A percentile compares a stretch with the other conserved stretches of the same genome.
These are phyloP conservation scores for Emmonsia crescens DNA, from an alignment of 2,329 filamentous ascomycete genomes.

Conservation along the genomic window DNA sequence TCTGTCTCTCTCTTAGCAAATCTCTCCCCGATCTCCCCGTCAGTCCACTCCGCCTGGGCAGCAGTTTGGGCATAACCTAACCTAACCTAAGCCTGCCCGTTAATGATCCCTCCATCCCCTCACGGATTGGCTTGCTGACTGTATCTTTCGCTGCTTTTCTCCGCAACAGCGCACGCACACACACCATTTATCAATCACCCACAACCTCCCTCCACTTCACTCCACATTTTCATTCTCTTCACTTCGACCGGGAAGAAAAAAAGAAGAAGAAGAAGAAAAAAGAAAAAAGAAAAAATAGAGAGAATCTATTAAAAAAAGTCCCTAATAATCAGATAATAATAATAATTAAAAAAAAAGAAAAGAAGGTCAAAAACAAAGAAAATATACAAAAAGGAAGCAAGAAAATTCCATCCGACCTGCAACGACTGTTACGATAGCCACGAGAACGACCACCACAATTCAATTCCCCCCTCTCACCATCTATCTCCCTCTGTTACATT, in stretches of 20 bases:
- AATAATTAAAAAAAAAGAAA: neutral
- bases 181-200: neutral
- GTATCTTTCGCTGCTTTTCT: slow-evolving; percentile 3
- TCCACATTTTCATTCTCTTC: neutral
- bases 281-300: slow-evolving; percentile 1
- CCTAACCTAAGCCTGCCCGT: no score
- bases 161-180: neutral
- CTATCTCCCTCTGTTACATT: slow-evolving; percentile 12
- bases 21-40: neutral
- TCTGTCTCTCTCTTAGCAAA: slow-evolving; percentile 11
- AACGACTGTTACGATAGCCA: slow-evolving; percentile 23
- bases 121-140: slow-evolving; percentile 13
- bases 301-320: neutral
- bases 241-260: neutral
- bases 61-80: neutral
- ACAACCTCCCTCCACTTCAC: no score
- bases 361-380: slow-evolving; percentile 2
- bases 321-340: neutral
- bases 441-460: slow-evolving; percentile 9
- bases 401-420: slow-evolving; percentile 17
- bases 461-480: slow-evolving; percentile 4
- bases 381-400: neutral
- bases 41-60: neutral
- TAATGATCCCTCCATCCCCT: slow-evolving; percentile 16
- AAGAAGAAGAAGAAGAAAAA: neutral